Evolutionary conservation across 495 filamentous ascomycete genomes (phyloP).

Genomic region (Penicillium crystallinum): DNA sequence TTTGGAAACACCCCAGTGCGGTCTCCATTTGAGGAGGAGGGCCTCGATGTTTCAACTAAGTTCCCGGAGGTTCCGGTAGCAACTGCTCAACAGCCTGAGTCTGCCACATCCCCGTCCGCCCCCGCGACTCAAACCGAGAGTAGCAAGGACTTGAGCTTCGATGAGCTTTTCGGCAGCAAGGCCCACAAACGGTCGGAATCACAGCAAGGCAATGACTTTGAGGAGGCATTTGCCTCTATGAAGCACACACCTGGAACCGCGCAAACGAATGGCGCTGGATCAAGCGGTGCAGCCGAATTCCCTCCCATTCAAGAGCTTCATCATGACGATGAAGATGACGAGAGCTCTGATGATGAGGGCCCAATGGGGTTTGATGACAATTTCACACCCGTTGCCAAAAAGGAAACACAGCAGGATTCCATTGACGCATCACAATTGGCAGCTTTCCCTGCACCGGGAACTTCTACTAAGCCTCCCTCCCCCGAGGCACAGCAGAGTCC

Average conservation of each 20-base stretch:
- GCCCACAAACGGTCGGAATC: constrained; percentile 51
- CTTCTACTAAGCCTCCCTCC: constrained; percentile 39
- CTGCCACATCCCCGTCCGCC: constrained; percentile 17
- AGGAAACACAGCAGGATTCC: constrained; percentile 23
- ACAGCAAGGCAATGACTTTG: constrained; percentile 52
- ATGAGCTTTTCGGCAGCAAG: constrained; percentile 51
- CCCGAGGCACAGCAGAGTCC: constrained; percentile 58
- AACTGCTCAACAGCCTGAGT: constrained; percentile 10
- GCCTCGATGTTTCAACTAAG: constrained; percentile 21
- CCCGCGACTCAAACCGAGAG: constrained; percentile 18
- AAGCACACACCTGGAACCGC: constrained; percentile 20
- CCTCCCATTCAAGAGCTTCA: constrained; percentile 86
- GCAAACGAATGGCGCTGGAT: constrained; percentile 30
- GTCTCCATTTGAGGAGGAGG: constrained; percentile 47
- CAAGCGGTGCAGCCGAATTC: constrained; percentile 59
- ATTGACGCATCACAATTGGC: constrained; percentile 39
- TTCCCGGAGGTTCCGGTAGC: constrained; percentile 26
- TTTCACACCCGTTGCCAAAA: constrained; percentile 56
- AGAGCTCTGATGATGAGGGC: constrained; percentile 67
- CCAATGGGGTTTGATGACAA: constrained; percentile 82
- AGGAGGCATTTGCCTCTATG: constrained; percentile 45
- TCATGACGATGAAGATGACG: constrained; percentile 67
- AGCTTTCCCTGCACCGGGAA: constrained; percentile 37
- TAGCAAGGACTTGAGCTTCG: constrained; percentile 38
- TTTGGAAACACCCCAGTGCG: constrained; percentile 15